Base-by-base conservation (phyloP, 1,284 basidiomycete genomes). In the Sutorius eximius region DNA sequence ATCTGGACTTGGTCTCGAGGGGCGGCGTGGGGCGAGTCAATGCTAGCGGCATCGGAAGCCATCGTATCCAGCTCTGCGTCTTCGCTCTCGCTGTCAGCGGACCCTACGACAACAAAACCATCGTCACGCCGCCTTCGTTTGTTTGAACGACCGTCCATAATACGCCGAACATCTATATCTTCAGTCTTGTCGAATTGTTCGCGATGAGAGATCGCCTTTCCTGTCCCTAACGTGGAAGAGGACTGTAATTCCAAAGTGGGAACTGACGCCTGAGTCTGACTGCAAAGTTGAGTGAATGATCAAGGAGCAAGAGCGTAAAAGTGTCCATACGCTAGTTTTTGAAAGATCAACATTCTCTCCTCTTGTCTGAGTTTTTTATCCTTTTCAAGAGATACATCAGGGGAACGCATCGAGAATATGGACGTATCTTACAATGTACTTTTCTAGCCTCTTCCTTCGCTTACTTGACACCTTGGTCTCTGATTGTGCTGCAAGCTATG, bases 301-400 rank as follows among this genome's bases (percentile, higher is more conserved):
- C 18, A 42, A 57, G 37, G 9, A 34, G 47, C 16, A 45, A 15
- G 6, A 38, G 24, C 24, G 5, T 27, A 27, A 5, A 41, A 55
- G 22, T 24, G 46, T 47, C 85, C 64, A 60, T 73, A 92, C 91
- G 84, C 80, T 52, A 94, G 75, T 66, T 90, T 92, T 59, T 90
- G 82, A 55, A 93, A 82, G 7, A 94, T 77, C 20, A 78, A 69
- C 3, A 82, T 66, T 44, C 91, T 82, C 59, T 91, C 89, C 62
- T 94, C 92, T 68, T 92, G 90, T 72, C 87, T 90, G 45, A 94
- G 73, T 71, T 93, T 93, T 72, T 93, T 93, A 51, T 91, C 87
- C 90, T 93, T 93, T 61, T 43, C 50, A 22, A 45, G 22, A 32
- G 41, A 44, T 30, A 43, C 9, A 24, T 45, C 45, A 48, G 38